Conservation (phyloP, 139 green algal genomes). For the Coelastrella sp. region DNA sequence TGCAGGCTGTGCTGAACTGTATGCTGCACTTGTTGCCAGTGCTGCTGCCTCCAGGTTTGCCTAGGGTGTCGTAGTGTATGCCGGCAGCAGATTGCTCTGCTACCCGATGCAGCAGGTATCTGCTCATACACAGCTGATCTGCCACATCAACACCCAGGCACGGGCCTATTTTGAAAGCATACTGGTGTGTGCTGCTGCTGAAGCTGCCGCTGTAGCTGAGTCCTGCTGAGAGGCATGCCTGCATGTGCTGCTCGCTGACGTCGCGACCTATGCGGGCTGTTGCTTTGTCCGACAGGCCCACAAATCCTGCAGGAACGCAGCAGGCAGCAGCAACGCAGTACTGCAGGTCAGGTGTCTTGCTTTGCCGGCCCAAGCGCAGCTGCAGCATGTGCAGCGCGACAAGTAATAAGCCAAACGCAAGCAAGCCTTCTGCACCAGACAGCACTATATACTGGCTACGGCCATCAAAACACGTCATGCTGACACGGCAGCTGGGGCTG, state of each 20-base stretch:
- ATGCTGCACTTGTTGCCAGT: slow-evolving; percentile 61
- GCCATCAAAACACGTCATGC: too few relatives aligned
- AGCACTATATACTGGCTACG: too few relatives aligned
- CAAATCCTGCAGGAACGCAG: not conserved
- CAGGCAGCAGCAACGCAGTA: slow-evolving; percentile 1
- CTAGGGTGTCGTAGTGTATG: slow-evolving; percentile 73
- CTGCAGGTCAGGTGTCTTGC: not conserved
- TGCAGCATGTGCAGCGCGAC: too few relatives aligned
- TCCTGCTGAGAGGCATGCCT: slow-evolving; percentile 75
- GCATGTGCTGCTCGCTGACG: slow-evolving; percentile 74
- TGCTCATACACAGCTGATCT: slow-evolving; percentile 83
- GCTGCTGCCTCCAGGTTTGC: slow-evolving; percentile 66
- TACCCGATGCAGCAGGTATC: slow-evolving; percentile 78
- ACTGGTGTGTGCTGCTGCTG: slow-evolving; percentile 45
- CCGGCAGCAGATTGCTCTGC: slow-evolving; percentile 59
- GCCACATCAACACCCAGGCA: slow-evolving; percentile 72
- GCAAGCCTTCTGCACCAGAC: too few relatives aligned
- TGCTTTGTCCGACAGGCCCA: slow-evolving; percentile 21
- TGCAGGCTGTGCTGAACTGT: slow-evolving; percentile 80
- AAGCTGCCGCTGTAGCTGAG: slow-evolving; percentile 65
- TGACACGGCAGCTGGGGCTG: too few relatives aligned
- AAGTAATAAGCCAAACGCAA: too few relatives aligned
- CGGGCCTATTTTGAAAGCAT: slow-evolving; percentile 77
- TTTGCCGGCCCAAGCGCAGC: too few relatives aligned
- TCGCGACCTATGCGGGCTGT: slow-evolving; percentile 57